Percentiles rank a stretch among this genome's conserved stretches.
phyloP scores from a whole-genome alignment of 2,329 filamentous ascomycete species.

The Stagonosporopsis chrysanthemi region DNA sequence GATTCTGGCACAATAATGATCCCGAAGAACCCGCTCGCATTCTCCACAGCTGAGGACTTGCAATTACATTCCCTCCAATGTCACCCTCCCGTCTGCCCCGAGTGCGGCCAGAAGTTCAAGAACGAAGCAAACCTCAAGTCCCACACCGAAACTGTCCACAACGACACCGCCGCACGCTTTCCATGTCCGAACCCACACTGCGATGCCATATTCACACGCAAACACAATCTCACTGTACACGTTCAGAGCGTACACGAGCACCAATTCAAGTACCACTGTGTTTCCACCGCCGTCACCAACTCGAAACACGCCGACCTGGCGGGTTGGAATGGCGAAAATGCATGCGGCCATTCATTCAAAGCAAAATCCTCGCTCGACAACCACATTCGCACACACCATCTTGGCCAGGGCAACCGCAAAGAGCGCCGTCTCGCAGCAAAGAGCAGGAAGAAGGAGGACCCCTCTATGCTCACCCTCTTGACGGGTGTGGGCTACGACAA shows the following conservation, averaged over 20 bases:
- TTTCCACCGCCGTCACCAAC: constrained; percentile 69
- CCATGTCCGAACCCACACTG: constrained; percentile 74
- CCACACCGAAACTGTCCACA: constrained; percentile 80
- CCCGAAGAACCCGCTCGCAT: constrained; percentile 51
- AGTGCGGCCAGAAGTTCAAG: constrained; percentile 74
- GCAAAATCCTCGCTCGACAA: constrained; percentile 82
- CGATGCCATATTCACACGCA: constrained; percentile 78
- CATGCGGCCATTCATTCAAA: constrained; percentile 77
- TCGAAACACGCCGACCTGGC: constrained; percentile 62
- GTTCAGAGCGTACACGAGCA: constrained; percentile 79
- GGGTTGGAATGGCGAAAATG: constrained; percentile 70
- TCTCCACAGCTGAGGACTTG: constrained; percentile 75
- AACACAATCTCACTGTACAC: constrained; percentile 83
- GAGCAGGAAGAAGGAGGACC: constrained; percentile 44
- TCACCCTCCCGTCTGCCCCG: constrained; percentile 75
- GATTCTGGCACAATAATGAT: constrained; percentile 25
- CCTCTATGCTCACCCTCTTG: constrained; percentile 54
- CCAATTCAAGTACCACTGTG: constrained; percentile 77
- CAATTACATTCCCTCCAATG: constrained; percentile 75
- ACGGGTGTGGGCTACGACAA: constrained; percentile 64
- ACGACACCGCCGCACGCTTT: constrained; percentile 58
- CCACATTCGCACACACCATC: constrained; percentile 82
- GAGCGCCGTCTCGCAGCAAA: constrained; percentile 46
- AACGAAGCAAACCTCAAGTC: constrained; percentile 61
- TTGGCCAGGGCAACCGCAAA: constrained; percentile 63